Base-by-base conservation (phyloP, 768 basidiomycete species). In the Antrodiella citrinella region DNA sequence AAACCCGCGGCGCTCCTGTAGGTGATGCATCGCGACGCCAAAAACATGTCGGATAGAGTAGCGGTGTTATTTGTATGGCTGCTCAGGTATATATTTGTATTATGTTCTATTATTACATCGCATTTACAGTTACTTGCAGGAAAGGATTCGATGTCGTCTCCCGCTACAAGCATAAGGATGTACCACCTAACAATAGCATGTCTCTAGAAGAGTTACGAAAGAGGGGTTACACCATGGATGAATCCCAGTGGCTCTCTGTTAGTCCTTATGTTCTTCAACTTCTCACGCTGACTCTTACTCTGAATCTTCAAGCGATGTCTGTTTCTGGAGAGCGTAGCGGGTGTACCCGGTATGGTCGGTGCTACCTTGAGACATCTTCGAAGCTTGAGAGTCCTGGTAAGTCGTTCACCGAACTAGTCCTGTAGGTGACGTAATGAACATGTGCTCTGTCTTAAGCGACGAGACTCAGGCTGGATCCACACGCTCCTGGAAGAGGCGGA, bases 341-440 rank as follows among this genome's bases (percentile, higher is more conserved):
- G 90, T 19, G 93, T 97, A 1, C 95, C 95, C 18, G 94, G 94
- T 3, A 94, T 94, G 91, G 91, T 88, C n/a, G 90, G 82, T 11
- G 89, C 87, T 7, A 84, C 84, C 23, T 72, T 94, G 26, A 78
- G 96, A 22, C 96, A 99, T 69, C 73, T 99, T 26, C 77, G 78
- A 39, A 92, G 90, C 65, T 73, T 99, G 35, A 81, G 96, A 38
- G 71, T 93, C 30, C 88, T 98, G 87, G 87, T 87, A 52, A 20
- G 56, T 49, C 24, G 20, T 26, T 18, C 26, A 54, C 22, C 48
- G n/a, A 23, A 22, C 18, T 38, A 18, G 10, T 18, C 18, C 41
- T 43, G 41, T 43, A 9, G 19, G 9, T 43, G 15, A 7, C 19
- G 21, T 19, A 18, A 10, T 43, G 15, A 9, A 18, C 35, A 12